Evolutionary conservation across 179 eudicot species (phyloP).

Genomic region (Monotropa hypopitys): DNA sequence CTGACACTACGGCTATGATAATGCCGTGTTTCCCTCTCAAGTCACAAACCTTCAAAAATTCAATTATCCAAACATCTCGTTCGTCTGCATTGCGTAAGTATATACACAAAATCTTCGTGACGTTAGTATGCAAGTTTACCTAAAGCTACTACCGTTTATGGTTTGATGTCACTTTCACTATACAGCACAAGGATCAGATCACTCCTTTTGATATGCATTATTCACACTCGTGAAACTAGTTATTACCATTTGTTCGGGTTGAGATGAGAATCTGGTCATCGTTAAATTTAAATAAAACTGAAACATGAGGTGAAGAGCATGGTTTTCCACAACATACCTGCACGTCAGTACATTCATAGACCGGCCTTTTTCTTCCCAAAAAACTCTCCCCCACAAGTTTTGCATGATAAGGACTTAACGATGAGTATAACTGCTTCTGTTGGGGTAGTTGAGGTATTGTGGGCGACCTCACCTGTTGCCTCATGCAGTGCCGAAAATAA

Average conservation of each 20-base stretch:
- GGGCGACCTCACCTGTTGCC: slow-evolving; percentile 56
- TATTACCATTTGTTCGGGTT: neutral
- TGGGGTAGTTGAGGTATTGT: slow-evolving; percentile 68
- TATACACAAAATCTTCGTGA: neutral
- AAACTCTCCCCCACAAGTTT: slow-evolving; percentile 87
- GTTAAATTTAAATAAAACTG: neutral
- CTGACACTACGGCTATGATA: neutral
- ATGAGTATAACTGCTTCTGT: slow-evolving; percentile 42
- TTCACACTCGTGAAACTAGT: neutral
- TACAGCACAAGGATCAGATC: neutral
- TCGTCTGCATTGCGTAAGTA: neutral
- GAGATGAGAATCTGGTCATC: neutral
- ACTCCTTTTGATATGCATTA: neutral
- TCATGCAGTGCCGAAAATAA: slow-evolving; percentile 8
- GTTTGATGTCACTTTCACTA: neutral
- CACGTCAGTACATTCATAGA: slow-evolving; percentile 65
- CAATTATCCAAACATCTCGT: neutral
- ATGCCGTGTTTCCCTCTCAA: neutral
- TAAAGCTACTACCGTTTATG: neutral
- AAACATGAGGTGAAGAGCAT: neutral
- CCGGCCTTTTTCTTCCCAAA: slow-evolving; percentile 60
- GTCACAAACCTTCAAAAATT: neutral
- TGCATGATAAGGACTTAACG: slow-evolving; percentile 63
- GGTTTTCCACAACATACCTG: slow-evolving; percentile 38
- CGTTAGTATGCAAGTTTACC: neutral